Evolutionary conservation across 805 yeast genomes (phyloP), one percentile per base, ranked within the genome.

Genomic region (Candida parachauliodes): DNA sequence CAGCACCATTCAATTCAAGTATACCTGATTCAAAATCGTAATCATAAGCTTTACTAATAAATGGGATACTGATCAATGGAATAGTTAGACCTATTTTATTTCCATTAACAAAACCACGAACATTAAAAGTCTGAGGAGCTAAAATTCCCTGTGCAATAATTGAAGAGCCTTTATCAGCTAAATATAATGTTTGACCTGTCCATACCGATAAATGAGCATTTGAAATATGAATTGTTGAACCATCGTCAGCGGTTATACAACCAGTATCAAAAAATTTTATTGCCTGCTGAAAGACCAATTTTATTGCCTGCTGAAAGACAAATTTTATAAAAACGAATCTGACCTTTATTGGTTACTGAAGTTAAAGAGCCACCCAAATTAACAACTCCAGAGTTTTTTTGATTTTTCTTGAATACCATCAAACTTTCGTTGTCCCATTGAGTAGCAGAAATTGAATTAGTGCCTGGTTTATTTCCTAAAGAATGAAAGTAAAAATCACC

Each of bases 301-400:
- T n/a, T n/a, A n/a, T n/a, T n/a, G n/a, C n/a, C n/a, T n/a, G n/a
- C n/a, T n/a, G n/a, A n/a, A n/a, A n/a, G n/a, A n/a, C n/a, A n/a
- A n/a, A n/a, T n/a, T n/a, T 55, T 50, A 21, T 43, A 40, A 37
- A 58, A 46, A 42, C 63, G 57, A 34, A 58, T 57, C 15, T 49
- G 45, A 37, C 63, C 63, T 18, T 43, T 31, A 34, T 58, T 58
- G 18, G 39, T 47, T 22, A 57, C 48, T 16, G 41, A 22, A 6
- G 43, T 40, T 14, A 34, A 15, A 21, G 39, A 11, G 15, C 38
- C 36, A 22, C 56, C 57, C 12, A 51, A 40, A 8, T 29, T 25
- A 11, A 44, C 52, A 19, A 26, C 18, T 16, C 45, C 45, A 12
- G 41, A 16, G 12, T 31, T 28, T 39, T 46, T 40, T 5, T 36